Conservation (phyloP, 352 stramenopile species). For the Pythium insidiosum region DNA sequence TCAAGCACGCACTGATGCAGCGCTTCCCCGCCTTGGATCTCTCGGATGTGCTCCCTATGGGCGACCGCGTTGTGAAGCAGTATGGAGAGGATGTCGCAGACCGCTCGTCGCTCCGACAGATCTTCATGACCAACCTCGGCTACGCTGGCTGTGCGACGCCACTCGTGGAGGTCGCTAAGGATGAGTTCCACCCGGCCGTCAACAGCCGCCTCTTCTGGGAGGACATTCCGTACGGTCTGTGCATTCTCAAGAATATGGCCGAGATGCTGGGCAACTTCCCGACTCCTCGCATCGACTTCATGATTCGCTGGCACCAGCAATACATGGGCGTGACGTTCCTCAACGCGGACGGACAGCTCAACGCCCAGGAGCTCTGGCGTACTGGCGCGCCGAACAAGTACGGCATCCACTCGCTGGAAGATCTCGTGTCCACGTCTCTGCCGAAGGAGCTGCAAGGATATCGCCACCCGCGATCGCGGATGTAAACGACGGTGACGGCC, state of each 20-base stretch:
- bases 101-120: slow-evolving; percentile 81
- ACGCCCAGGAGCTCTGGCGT: slow-evolving; percentile 81
- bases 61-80: slow-evolving; percentile 87
- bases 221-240: slow-evolving; percentile 89
- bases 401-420: slow-evolving; percentile 85
- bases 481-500: slow-evolving; percentile 28
- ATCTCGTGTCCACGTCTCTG: slow-evolving; percentile 86
- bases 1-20: slow-evolving; percentile 86
- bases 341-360: slow-evolving; percentile 81
- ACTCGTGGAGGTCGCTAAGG: slow-evolving; percentile 69
- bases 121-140: slow-evolving; percentile 88
- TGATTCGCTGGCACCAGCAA: slow-evolving; percentile 92
- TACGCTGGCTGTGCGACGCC: slow-evolving; percentile 87
- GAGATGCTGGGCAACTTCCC: slow-evolving; percentile 91
- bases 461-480: slow-evolving; percentile 81
- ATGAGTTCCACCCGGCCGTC: slow-evolving; percentile 74
- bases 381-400: slow-evolving; percentile 89
- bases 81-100: slow-evolving; percentile 89
- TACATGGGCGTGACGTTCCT: slow-evolving; percentile 88
- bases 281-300: slow-evolving; percentile 89
- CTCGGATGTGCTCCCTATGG: slow-evolving; percentile 87
- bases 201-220: slow-evolving; percentile 90
- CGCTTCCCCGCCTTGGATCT: slow-evolving; percentile 88
- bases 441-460: slow-evolving; percentile 84
- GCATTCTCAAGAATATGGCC: slow-evolving; percentile 92